Percentiles rank a stretch among this genome's conserved stretches.
Conservation (phyloP, 1,139 yeast genomes). For the Arxiozyma slooffiae region DNA sequence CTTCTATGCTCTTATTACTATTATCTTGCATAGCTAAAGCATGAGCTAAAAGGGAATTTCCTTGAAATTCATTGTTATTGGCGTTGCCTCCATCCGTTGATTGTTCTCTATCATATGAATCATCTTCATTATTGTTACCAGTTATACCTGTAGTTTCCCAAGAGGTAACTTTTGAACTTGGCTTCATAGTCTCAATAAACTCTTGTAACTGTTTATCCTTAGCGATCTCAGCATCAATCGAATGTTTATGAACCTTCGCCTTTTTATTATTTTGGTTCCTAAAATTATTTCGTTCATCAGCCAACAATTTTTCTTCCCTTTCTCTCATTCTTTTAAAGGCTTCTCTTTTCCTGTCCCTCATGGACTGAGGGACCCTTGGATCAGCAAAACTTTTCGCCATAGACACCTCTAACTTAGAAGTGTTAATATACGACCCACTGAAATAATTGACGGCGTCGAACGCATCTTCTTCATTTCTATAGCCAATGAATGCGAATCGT, state of each 20-base stretch:
- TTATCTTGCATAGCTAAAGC: slow-evolving; percentile 32
- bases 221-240: slow-evolving; percentile 49
- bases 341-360: slow-evolving; percentile 52
- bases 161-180: slow-evolving; percentile 38
- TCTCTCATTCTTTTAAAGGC: slow-evolving; percentile 45
- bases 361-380: slow-evolving; percentile 66
- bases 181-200: slow-evolving; percentile 74
- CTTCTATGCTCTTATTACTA: slow-evolving; percentile 21
- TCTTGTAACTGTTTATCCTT: slow-evolving; percentile 65
- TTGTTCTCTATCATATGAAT: slow-evolving; percentile 8
- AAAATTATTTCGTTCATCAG: slow-evolving; percentile 34
- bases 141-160: slow-evolving; percentile 21
- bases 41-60: slow-evolving; percentile 32
- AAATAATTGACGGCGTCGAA: slow-evolving; percentile 66
- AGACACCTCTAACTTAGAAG: slow-evolving; percentile 68
- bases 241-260: slow-evolving; percentile 20
- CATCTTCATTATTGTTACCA: slow-evolving; percentile 9
- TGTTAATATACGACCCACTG: slow-evolving; percentile 71
- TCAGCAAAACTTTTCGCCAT: slow-evolving; percentile 80
- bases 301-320: slow-evolving; percentile 43
- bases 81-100: slow-evolving; percentile 8
- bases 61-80: slow-evolving; percentile 13
- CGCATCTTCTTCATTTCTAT: slow-evolving; percentile 62
- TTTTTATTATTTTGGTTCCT: slow-evolving; percentile 24
- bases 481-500: slow-evolving; percentile 90